phyloP scores from a whole-genome alignment of 345 rosid species.

The Lepidium aucheri region DNA sequence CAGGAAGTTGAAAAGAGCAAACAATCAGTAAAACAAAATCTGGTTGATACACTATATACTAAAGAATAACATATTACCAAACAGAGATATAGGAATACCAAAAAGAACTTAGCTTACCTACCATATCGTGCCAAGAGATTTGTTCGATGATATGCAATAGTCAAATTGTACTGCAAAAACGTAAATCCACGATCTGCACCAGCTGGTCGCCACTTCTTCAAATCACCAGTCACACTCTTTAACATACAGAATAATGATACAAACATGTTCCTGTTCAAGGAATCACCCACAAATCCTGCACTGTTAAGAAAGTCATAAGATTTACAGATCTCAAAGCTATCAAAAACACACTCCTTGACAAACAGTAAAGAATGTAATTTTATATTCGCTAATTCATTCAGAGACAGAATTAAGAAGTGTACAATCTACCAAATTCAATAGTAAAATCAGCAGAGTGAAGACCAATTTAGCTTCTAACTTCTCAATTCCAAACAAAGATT shows the following conservation, averaged over 20 bases:
- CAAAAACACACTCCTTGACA: not conserved
- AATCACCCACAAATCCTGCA: slow-evolving; percentile 96
- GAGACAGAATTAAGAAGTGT: not conserved
- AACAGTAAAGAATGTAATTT: not conserved
- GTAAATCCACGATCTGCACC: slow-evolving; percentile 97
- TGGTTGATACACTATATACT: not conserved
- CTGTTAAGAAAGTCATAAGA: slow-evolving; percentile 30
- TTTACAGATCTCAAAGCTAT: not conserved
- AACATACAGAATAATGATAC: slow-evolving; percentile 76
- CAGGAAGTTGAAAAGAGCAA: not conserved
- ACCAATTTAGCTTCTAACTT: not conserved
- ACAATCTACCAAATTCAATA: not conserved
- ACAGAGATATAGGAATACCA: not conserved
- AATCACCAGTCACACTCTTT: slow-evolving; percentile 42
- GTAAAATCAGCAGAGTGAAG: not conserved
- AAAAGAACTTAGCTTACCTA: slow-evolving; percentile 63
- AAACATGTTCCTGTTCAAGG: slow-evolving; percentile 94
- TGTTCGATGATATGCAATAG: slow-evolving; percentile 87
- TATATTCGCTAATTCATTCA: not conserved
- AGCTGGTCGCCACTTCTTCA: slow-evolving; percentile 91
- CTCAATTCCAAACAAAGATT: not conserved
- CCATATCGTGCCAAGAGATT: slow-evolving; percentile 84
- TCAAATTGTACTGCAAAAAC: slow-evolving; percentile 64
- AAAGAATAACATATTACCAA: not conserved
- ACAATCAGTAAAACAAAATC: not conserved